Percentiles rank a stretch among this genome's conserved stretches.
Conservation (phyloP, 257 asterid species). For the Plantago ovata region DNA sequence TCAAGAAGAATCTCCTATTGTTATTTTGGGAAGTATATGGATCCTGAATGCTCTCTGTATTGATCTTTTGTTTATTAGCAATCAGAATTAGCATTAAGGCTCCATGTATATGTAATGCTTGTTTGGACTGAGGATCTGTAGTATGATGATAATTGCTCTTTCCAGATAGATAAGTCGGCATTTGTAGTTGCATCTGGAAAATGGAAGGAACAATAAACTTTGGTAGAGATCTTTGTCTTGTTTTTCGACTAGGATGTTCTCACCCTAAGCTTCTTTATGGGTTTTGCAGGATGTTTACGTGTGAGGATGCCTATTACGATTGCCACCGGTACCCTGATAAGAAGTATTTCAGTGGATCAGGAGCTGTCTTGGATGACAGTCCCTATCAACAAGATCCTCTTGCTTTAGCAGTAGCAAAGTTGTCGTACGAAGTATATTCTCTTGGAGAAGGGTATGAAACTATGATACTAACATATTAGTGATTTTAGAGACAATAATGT, state of each 20-base stretch:
- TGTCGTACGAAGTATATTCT: slow-evolving; percentile 82
- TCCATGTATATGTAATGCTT: slow-evolving; percentile 10
- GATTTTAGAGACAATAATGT: neutral
- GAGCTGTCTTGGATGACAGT: slow-evolving; percentile 43
- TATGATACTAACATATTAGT: slow-evolving; percentile 15
- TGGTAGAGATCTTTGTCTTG: slow-evolving; percentile 13
- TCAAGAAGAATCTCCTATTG: no score
- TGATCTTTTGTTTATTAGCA: neutral
- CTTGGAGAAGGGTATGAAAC: slow-evolving; percentile 88
- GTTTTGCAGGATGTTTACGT: slow-evolving; percentile 74
- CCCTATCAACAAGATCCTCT: slow-evolving; percentile 59
- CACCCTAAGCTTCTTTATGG: slow-evolving; percentile 21
- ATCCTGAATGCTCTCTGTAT: neutral
- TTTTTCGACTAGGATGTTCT: slow-evolving; percentile 11
- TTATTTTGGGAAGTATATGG: neutral
- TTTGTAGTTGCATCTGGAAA: slow-evolving; percentile 15
- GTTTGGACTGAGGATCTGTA: slow-evolving; percentile 11
- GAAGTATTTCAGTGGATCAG: slow-evolving; percentile 29
- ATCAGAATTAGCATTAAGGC: slow-evolving; percentile 5
- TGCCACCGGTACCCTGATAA: slow-evolving; percentile 36
- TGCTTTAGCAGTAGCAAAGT: slow-evolving; percentile 83
- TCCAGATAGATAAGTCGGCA: slow-evolving; percentile 7
- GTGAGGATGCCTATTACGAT: slow-evolving; percentile 83
- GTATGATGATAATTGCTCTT: slow-evolving; percentile 11
- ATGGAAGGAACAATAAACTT: slow-evolving; percentile 11